phyloP scores from a whole-genome alignment of 495 filamentous ascomycete species.

The Talaromyces nanjingensis region DNA sequence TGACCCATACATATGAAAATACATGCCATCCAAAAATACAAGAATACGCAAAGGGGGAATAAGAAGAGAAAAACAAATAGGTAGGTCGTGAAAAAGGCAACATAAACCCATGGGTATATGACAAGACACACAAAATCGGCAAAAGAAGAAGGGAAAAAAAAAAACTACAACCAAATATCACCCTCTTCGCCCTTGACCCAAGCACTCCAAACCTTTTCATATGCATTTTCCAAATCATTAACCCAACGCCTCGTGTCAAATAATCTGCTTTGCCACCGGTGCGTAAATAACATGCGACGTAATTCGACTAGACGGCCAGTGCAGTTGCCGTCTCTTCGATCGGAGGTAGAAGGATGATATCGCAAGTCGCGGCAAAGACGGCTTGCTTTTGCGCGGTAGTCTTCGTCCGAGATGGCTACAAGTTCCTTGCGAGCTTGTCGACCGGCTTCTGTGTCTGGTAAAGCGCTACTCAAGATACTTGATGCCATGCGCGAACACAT shows the following conservation, averaged over 20 bases:
- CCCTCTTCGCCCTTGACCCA: conserved; percentile 86
- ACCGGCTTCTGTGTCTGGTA: conserved; percentile 64
- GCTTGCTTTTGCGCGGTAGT: conserved; percentile 78
- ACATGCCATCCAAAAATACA: background rate
- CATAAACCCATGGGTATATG: conserved; percentile 8
- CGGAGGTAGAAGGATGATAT: conserved; percentile 44
- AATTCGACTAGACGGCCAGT: conserved; percentile 65
- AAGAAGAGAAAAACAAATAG: background rate
- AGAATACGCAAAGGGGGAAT: background rate
- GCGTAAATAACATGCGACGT: conserved; percentile 71
- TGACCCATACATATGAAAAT: background rate
- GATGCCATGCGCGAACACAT: conserved; percentile 99
- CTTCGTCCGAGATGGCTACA: conserved; percentile 66
- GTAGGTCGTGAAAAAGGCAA: background rate
- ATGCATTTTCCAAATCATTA: conserved; percentile 79
- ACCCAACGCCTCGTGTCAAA: conserved; percentile 96
- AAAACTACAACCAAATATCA: conserved; percentile 70
- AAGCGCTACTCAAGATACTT: conserved; percentile 81
- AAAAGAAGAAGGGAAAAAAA: background rate
- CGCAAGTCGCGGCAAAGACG: conserved; percentile 59
- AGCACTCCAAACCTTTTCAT: conserved; percentile 76
- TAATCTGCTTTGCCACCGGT: conserved; percentile 73
- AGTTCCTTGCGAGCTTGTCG: conserved; percentile 64
- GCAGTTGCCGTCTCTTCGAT: conserved; percentile 37
- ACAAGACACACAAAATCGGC: conserved; percentile 4